Evolutionary conservation across 768 basidiomycete genomes (phyloP).

Genomic region (Pulveroboletus sp.): DNA sequence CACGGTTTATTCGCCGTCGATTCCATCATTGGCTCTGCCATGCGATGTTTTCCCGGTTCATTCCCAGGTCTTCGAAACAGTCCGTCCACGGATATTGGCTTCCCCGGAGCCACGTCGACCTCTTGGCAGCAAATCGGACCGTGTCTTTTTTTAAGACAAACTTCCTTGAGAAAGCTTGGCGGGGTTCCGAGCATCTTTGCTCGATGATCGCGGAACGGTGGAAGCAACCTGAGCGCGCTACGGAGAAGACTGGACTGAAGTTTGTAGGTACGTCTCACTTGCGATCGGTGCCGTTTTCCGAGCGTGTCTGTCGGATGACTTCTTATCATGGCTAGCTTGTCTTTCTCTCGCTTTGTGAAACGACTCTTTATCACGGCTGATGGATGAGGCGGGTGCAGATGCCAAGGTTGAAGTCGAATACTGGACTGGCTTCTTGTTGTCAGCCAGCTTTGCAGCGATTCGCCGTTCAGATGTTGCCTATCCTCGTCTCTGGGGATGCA

Average conservation of each 20-base stretch:
- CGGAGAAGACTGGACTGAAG: constrained; percentile 27
- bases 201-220: constrained; percentile 32
- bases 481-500: too few relatives aligned
- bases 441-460: constrained; percentile 16
- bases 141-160: constrained; percentile 11
- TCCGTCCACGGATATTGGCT: too few relatives aligned
- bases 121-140: constrained; percentile 12
- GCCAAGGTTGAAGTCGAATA: background rate
- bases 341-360: constrained; percentile 13
- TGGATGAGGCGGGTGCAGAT: background rate
- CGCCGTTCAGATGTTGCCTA: constrained; percentile 1
- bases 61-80: too few relatives aligned
- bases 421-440: constrained; percentile 12
- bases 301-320: too few relatives aligned
- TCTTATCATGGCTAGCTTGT: too few relatives aligned
- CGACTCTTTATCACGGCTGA: constrained; percentile 25
- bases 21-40: too few relatives aligned
- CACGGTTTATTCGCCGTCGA: too few relatives aligned
- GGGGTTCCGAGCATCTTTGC: constrained; percentile 12
- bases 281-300: background rate
- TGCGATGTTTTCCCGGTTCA: too few relatives aligned
- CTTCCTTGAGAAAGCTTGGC: background rate
- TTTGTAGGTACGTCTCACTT: constrained; percentile 25
- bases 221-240: constrained; percentile 17
- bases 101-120: too few relatives aligned